Conservation (phyloP, 805 yeast genomes). For the Pichia deserticola region DNA sequence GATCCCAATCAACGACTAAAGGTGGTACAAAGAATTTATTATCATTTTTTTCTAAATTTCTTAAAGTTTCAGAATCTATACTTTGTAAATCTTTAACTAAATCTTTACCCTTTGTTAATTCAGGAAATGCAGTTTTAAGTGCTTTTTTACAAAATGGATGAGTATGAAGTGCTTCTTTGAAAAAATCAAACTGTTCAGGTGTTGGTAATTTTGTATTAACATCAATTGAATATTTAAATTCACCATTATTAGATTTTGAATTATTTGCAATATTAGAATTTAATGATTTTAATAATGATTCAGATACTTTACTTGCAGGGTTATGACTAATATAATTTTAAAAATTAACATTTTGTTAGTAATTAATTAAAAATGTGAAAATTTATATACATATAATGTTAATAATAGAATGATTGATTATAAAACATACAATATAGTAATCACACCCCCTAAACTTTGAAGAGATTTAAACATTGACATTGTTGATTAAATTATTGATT, state of each 20-base stretch:
- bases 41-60: background rate
- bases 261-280: conserved; percentile 5
- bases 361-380: too few species aligned
- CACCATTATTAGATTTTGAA: conserved; percentile 1
- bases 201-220: conserved; percentile 21
- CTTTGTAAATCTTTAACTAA: conserved; percentile 15
- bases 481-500: conserved; percentile 1
- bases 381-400: background rate
- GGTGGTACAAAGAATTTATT: conserved; percentile 32
- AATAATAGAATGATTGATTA: too few species aligned
- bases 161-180: conserved; percentile 20
- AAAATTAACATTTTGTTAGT: too few species aligned
- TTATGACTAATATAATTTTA: conserved; percentile 15
- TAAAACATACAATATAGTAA: conserved; percentile 36
- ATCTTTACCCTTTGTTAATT: conserved; percentile 10
- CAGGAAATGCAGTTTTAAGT: conserved; percentile 26
- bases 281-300: conserved; percentile 9
- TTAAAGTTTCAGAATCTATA: conserved; percentile 6
- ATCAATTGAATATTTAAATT: conserved; percentile 22
- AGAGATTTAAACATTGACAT: conserved; percentile 38
- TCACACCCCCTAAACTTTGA: conserved; percentile 37
- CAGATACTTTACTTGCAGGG: conserved; percentile 17
- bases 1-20: conserved; percentile 57
- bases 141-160: conserved; percentile 25
- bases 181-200: conserved; percentile 25